phyloP scores from a whole-genome alignment of 1,139 yeast genomes.

The Arxiozyma slooffiae region DNA sequence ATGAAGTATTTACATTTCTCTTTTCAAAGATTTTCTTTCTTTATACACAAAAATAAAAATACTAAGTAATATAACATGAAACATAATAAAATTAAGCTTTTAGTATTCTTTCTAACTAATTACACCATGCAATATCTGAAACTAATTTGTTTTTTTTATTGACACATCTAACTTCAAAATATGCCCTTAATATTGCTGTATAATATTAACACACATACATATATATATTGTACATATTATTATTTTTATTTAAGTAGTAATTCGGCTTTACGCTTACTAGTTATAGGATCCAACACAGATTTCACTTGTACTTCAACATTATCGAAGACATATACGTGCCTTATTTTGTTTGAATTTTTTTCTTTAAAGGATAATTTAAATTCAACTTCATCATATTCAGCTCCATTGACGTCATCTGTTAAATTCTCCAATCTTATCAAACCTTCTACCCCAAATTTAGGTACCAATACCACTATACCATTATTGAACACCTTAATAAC shows the following conservation, averaged over 20 bases:
- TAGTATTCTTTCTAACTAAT: too few species aligned
- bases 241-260: conserved; percentile 41
- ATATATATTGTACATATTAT: background rate
- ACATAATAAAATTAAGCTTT: too few species aligned
- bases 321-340: conserved; percentile 68
- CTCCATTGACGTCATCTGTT: conserved; percentile 52
- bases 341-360: conserved; percentile 36
- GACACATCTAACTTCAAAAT: too few species aligned
- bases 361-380: conserved; percentile 53
- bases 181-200: too few species aligned
- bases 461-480: conserved; percentile 90
- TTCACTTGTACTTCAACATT: conserved; percentile 73
- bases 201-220: background rate
- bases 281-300: conserved; percentile 72
- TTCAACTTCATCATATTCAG: conserved; percentile 67
- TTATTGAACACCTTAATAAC: conserved; percentile 86
- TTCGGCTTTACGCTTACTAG: conserved; percentile 91
- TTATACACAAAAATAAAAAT: too few species aligned
- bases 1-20: too few species aligned
- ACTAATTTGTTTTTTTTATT: too few species aligned
- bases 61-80: too few species aligned
- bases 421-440: conserved; percentile 72
- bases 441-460: conserved; percentile 96
- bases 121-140: too few species aligned
- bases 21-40: too few species aligned